phyloP scores from a whole-genome alignment of 2,329 filamentous ascomycete genomes.

The Beauveria medogensis region DNA sequence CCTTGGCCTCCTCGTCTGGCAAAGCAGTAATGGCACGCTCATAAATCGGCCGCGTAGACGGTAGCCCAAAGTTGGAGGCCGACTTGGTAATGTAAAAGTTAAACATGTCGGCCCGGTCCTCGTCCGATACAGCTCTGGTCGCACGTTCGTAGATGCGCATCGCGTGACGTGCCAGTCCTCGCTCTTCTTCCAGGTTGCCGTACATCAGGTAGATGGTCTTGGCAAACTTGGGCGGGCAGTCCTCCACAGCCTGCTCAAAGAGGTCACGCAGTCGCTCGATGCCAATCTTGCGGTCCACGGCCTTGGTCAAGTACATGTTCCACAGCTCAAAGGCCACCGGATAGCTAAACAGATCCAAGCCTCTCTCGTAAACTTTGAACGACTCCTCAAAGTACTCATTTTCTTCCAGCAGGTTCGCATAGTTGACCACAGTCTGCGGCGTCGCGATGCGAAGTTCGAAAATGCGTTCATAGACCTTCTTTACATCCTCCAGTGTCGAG shows the following conservation, averaged over 20 bases:
- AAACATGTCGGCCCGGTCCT: constrained; percentile 95
- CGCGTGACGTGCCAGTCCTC: constrained; percentile 86
- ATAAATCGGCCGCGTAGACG: constrained; percentile 91
- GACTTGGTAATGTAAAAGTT: constrained; percentile 99
- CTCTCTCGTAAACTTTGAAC: constrained; percentile 95
- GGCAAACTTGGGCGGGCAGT: constrained; percentile 89
- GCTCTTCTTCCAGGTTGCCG: constrained; percentile 90
- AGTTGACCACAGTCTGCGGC: constrained; percentile 97
- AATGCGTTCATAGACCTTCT: constrained; percentile 91
- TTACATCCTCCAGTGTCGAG: constrained; percentile 81
- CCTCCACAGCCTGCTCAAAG: constrained; percentile 94
- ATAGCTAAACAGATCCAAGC: constrained; percentile 96
- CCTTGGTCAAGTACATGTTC: constrained; percentile 97
- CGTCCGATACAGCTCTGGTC: constrained; percentile 87
- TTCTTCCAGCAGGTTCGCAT: constrained; percentile 90
- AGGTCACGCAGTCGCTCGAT: constrained; percentile 91
- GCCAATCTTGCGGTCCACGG: constrained; percentile 89
- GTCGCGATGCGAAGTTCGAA: constrained; percentile 97
- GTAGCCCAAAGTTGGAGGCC: constrained; percentile 92
- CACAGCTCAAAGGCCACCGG: constrained; percentile 97
- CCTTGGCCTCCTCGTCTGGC: constrained; percentile 84
- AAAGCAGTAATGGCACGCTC: constrained; percentile 91
- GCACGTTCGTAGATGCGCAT: constrained; percentile 99
- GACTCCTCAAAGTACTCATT: constrained; percentile 93
- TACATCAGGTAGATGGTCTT: constrained; percentile 98